Evolutionary conservation across 305 asterid genomes (phyloP), one percentile per base, ranked within the genome.

Genomic region (Fraxinus nigra): DNA sequence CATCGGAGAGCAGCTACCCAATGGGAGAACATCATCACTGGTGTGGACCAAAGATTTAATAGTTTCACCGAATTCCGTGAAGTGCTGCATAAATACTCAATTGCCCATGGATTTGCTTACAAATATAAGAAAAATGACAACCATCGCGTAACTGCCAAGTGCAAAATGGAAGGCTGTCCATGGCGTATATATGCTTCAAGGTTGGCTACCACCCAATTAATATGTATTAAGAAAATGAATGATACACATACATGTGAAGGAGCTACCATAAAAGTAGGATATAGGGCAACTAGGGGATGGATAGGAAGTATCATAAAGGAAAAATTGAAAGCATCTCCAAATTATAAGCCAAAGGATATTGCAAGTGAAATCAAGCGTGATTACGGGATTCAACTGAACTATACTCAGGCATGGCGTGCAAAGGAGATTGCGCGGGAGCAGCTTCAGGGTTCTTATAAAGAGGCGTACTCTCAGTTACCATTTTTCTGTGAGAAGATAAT

Each of bases 351-450:
- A 1, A 96, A 96, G 88, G 98, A 96, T 84, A 96, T 96, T 72
- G 98, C 98, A 81, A 86, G 87, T 79, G 98, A 96, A 76, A 94
- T 96, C 84, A 86, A 93, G 83, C 97, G 98, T 22, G 99, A 96
- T 80, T 96, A 96, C 85, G 98, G 97, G 79, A 94, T 96, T 90
- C 96, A 94, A 85, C 87, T 96, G 92, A 96, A 96, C 88, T 96
- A 94, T 89, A 92, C 98, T 1, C 99, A 96, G 83, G 99, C 99
- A 30, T 90, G 99, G 98, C 98, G 98, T 18, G 99, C 99, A 75
- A 95, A 95, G 89, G 99, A 95, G 91, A 92, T 92, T 80, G 98
- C 98, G 34, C 85, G 98, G 54, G 99, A 95, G 90, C 99, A 95
- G 88, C 98, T 95, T 89, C 98, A 93, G 90, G 99, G 99, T 0